phyloP scores from a whole-genome alignment of 305 asterid genomes.

The Striga hermonthica region DNA sequence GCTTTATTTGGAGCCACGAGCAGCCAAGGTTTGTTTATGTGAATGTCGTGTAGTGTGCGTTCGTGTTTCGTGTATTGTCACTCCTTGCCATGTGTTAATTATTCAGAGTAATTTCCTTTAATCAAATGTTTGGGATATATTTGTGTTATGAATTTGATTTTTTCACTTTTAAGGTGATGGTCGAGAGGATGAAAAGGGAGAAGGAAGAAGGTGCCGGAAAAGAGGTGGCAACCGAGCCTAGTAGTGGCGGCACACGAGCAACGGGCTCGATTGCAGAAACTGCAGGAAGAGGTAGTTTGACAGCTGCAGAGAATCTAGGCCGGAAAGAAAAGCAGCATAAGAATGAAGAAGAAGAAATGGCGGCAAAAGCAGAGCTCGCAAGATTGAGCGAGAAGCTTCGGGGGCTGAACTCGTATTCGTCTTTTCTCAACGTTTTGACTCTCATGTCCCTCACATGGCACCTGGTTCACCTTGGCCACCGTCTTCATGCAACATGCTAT shows the following conservation, averaged over 20 bases:
- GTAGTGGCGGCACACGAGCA: conserved; percentile 24
- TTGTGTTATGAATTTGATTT: too few species aligned
- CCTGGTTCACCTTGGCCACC: conserved; percentile 41
- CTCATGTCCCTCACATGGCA: conserved; percentile 51
- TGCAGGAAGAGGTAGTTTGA: neutral
- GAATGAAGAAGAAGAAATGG: too few species aligned
- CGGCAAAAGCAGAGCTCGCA: conserved; percentile 24
- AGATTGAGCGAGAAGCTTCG: conserved; percentile 30
- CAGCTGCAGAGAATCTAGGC: neutral
- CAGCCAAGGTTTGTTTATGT: conserved; percentile 50
- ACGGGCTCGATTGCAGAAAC: conserved; percentile 20
- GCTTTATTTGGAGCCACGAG: conserved; percentile 62
- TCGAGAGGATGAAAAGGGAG: conserved; percentile 48
- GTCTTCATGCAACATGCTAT: conserved; percentile 25
- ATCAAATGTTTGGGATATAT: too few species aligned
- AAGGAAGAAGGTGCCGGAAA: conserved; percentile 43
- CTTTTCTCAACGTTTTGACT: conserved; percentile 43
- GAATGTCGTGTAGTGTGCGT: too few species aligned
- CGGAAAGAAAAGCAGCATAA: conserved; percentile 1
- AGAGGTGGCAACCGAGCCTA: conserved; percentile 16
- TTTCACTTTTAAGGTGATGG: conserved; percentile 36
- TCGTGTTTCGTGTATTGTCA: too few species aligned
- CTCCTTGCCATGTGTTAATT: too few species aligned
- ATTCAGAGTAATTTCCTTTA: too few species aligned
- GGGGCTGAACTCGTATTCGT: conserved; percentile 47